phyloP scores from a whole-genome alignment of 192 early-diverging fungal species.

The Podila minutissima region DNA sequence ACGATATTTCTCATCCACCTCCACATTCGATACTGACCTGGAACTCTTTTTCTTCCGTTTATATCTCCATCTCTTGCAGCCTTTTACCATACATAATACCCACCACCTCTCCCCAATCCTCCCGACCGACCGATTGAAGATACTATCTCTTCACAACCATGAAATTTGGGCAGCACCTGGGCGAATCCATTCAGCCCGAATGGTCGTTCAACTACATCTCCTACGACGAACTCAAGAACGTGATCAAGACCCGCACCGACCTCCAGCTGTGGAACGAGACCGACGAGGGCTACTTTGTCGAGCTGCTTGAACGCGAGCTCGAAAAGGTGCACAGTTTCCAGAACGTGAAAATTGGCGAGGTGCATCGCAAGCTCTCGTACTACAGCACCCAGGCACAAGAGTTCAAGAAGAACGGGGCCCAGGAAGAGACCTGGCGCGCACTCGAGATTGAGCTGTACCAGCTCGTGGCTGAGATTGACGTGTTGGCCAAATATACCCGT shows the following conservation, averaged over 20 bases:
- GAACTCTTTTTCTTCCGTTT: neutral
- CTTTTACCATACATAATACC: neutral
- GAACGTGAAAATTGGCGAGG: slow-evolving; percentile 31
- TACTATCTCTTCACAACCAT: slow-evolving; percentile 50
- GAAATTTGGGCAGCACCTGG: slow-evolving; percentile 91
- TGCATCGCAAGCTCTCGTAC: slow-evolving; percentile 29
- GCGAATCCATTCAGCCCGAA: slow-evolving; percentile 75
- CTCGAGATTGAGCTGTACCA: slow-evolving; percentile 77
- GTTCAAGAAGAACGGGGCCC: slow-evolving; percentile 78
- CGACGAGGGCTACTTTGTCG: slow-evolving; percentile 91
- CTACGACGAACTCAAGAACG: slow-evolving; percentile 89
- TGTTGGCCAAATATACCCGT: slow-evolving; percentile 77
- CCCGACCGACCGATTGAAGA: neutral
- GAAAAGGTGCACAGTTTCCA: slow-evolving; percentile 74
- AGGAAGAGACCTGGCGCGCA: slow-evolving; percentile 75
- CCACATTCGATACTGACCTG: neutral
- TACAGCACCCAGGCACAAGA: slow-evolving; percentile 64
- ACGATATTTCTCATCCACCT: too few species aligned
- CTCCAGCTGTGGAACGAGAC: slow-evolving; percentile 81
- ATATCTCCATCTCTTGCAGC: neutral
- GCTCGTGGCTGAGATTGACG: slow-evolving; percentile 81
- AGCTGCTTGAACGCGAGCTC: slow-evolving; percentile 87
- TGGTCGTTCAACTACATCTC: slow-evolving; percentile 86
- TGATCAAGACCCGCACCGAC: slow-evolving; percentile 72
- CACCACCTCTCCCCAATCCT: neutral